Conservation (phyloP, 176 grass and related monocot species). For the Bothriochloa decipiens region DNA sequence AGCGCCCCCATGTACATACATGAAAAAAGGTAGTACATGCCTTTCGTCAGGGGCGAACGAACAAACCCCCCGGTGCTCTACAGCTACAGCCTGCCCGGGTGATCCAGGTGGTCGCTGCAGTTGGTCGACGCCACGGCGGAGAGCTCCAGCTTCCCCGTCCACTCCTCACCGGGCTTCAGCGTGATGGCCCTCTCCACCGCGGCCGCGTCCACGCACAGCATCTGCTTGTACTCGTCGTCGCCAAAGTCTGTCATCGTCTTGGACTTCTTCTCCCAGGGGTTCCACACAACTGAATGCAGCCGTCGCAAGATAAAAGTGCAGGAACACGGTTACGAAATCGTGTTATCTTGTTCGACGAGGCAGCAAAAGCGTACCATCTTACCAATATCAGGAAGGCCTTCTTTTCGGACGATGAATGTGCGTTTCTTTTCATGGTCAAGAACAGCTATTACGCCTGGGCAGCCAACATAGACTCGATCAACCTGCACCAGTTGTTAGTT, state of each 20-base stretch:
- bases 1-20: constrained; percentile 39
- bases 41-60: constrained; percentile 25
- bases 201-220: constrained; percentile 83
- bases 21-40: constrained; percentile 45
- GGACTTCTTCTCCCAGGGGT: constrained; percentile 89
- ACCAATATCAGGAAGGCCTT: constrained; percentile 89
- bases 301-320: not conserved
- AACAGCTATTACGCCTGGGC: constrained; percentile 80
- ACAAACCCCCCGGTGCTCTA: not conserved
- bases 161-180: constrained; percentile 86
- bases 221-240: constrained; percentile 94
- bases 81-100: constrained; percentile 40
- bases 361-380: constrained; percentile 16
- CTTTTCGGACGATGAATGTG: constrained; percentile 76
- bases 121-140: constrained; percentile 73
- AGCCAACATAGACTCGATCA: constrained; percentile 80
- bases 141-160: constrained; percentile 89
- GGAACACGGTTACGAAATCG: not conserved
- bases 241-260: constrained; percentile 70
- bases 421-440: constrained; percentile 94
- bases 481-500: constrained; percentile 49
- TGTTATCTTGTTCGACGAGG: not conserved
- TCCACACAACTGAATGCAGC: constrained; percentile 74
- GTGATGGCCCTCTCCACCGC: constrained; percentile 64
- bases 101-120: constrained; percentile 79